Conservation (phyloP, 2,329 filamentous ascomycete species). For the Calonectria pseudoreteaudii region DNA sequence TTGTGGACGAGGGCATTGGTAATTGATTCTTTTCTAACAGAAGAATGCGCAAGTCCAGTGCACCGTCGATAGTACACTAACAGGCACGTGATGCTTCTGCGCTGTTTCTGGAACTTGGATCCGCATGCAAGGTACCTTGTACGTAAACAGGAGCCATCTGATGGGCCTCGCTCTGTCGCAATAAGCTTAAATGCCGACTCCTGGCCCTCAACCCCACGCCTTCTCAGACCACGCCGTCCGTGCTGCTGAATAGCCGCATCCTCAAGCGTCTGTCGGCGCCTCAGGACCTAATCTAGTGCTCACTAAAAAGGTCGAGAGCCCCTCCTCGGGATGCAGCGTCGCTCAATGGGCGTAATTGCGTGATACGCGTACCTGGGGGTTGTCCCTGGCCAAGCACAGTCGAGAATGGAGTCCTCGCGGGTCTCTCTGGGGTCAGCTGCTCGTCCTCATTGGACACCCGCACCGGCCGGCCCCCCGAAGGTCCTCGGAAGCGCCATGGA, state of each 20-base stretch:
- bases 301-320: neutral
- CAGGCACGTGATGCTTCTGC: slow-evolving; percentile 24
- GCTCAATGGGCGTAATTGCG: neutral
- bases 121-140: slow-evolving; percentile 37
- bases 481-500: slow-evolving; percentile 30
- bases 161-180: slow-evolving; percentile 36
- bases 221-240: slow-evolving; percentile 20
- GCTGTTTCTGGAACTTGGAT: slow-evolving; percentile 39
- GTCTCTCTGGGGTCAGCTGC: neutral
- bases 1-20: neutral
- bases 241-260: slow-evolving; percentile 29
- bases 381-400: neutral
- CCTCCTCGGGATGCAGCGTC: neutral
- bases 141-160: slow-evolving; percentile 37
- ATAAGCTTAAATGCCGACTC: slow-evolving; percentile 45
- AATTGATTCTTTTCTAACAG: slow-evolving; percentile 9
- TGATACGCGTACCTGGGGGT: neutral
- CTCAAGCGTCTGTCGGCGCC: slow-evolving; percentile 9
- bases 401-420: neutral
- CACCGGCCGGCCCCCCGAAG: slow-evolving; percentile 16
- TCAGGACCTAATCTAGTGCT: slow-evolving; percentile 9
- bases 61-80: slow-evolving; percentile 20
- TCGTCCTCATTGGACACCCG: slow-evolving; percentile 20
- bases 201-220: slow-evolving; percentile 29
- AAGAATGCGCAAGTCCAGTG: neutral